phyloP scores from a whole-genome alignment of 1,139 yeast genomes.

The Entelexis paramagnoliae region DNA sequence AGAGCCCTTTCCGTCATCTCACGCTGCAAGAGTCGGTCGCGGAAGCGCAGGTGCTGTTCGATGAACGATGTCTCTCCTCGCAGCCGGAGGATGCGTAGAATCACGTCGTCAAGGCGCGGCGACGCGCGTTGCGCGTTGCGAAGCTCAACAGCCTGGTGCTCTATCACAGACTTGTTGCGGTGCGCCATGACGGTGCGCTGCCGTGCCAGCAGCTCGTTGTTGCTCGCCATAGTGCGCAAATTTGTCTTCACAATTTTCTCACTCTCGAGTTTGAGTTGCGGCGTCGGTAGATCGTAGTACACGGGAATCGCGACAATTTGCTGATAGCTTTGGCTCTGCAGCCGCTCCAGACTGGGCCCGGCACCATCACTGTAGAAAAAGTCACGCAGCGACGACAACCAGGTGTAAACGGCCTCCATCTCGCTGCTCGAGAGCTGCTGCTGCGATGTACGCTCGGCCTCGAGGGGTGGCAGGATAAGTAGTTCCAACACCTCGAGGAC shows the following conservation, averaged over 20 bases:
- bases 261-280: constrained; percentile 47
- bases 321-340: constrained; percentile 58
- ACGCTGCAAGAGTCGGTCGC: constrained; percentile 53
- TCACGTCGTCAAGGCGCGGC: constrained; percentile 58
- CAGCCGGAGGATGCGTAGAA: constrained; percentile 46
- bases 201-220: constrained; percentile 51
- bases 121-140: constrained; percentile 45
- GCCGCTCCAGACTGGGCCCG: constrained; percentile 61
- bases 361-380: constrained; percentile 76
- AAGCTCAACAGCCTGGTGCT: constrained; percentile 43
- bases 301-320: constrained; percentile 54
- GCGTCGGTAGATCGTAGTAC: constrained; percentile 49
- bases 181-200: constrained; percentile 62
- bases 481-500: constrained; percentile 56
- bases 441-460: constrained; percentile 43
- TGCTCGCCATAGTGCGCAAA: constrained; percentile 30
- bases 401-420: constrained; percentile 57
- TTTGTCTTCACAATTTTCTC: constrained; percentile 38
- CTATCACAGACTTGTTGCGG: constrained; percentile 54
- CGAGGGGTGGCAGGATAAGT: constrained; percentile 58
- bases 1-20: constrained; percentile 46
- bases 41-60: constrained; percentile 47
- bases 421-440: constrained; percentile 39
- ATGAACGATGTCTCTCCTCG: constrained; percentile 42
- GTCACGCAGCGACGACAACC: constrained; percentile 58